These are phyloP conservation scores for Toxicodendron radicans DNA, from an alignment of 345 rosid species.

Conservation along the genomic window DNA sequence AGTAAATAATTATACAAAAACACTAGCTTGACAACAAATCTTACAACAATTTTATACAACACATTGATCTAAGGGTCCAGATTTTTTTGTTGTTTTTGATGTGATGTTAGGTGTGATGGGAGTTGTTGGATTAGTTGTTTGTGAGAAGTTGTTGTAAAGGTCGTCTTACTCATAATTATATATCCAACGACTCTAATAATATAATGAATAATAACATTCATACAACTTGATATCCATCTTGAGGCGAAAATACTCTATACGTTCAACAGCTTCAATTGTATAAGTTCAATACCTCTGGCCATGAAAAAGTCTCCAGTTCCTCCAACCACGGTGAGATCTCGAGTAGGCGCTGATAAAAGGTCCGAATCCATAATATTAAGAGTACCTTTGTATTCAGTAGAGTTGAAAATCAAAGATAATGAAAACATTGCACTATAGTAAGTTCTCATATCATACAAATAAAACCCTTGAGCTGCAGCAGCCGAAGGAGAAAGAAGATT, in stretches of 20 bases:
- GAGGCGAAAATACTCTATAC: conserved; percentile 63
- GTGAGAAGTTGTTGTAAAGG: no score
- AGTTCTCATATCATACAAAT: conserved; percentile 57
- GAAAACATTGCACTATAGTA: conserved; percentile 51
- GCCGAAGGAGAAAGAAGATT: conserved; percentile 41
- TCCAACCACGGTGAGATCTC: conserved; percentile 71
- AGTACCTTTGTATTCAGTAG: conserved; percentile 57
- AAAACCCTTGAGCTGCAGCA: conserved; percentile 70
- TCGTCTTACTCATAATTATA: no score
- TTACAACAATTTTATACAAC: no score
- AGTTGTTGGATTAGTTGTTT: no score
- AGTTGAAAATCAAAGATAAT: conserved; percentile 63
- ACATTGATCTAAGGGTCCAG: no score
- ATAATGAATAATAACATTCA: no score
- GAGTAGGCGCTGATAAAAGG: conserved; percentile 55
- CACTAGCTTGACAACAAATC: no score
- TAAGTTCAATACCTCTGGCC: conserved; percentile 72
- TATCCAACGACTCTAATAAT: no score
- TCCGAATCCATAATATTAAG: conserved; percentile 66
- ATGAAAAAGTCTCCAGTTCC: conserved; percentile 86
- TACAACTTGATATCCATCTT: conserved; percentile 49
- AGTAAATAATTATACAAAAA: no score
- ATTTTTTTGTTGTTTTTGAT: no score
- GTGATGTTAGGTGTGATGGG: no score
- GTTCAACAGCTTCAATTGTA: conserved; percentile 51